Conservation (phyloP, 2,329 filamentous ascomycete genomes). For the Golovinomyces cichoracearum region DNA sequence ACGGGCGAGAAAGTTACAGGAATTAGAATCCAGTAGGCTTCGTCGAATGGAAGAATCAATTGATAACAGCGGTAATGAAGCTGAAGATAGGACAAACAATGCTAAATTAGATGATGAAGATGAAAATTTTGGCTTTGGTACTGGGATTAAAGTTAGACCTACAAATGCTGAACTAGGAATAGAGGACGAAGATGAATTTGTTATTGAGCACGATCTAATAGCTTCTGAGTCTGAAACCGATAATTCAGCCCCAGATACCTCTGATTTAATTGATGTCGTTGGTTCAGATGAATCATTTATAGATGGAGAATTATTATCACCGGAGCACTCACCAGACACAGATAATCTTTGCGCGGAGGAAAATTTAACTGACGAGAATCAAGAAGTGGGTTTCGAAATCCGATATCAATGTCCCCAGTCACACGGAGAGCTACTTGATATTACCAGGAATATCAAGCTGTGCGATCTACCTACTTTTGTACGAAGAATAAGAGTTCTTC, state of each 20-base stretch:
- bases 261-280: conserved; percentile 37
- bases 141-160: conserved; percentile 27
- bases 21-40: conserved; percentile 59
- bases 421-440: conserved; percentile 44
- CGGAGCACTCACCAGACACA: conserved; percentile 22
- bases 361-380: conserved; percentile 22
- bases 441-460: conserved; percentile 33
- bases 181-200: conserved; percentile 83
- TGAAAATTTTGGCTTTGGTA: conserved; percentile 33
- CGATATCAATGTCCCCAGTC: conserved; percentile 67
- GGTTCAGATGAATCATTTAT: conserved; percentile 36
- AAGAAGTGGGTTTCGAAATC: conserved; percentile 34
- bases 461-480: conserved; percentile 51
- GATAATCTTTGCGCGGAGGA: conserved; percentile 22
- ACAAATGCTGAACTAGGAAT: conserved; percentile 35
- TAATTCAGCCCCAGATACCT: conserved; percentile 16
- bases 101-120: conserved; percentile 20
- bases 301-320: conserved; percentile 28
- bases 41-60: conserved; percentile 69
- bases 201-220: conserved; percentile 69
- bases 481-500: conserved; percentile 71
- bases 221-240: conserved; percentile 39
- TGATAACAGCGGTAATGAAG: conserved; percentile 38
- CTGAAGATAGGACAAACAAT: conserved; percentile 18
- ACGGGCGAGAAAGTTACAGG: conserved; percentile 48